These are phyloP conservation scores for Angophora floribunda DNA, from an alignment of 345 rosid genomes.

Conservation along the genomic window DNA sequence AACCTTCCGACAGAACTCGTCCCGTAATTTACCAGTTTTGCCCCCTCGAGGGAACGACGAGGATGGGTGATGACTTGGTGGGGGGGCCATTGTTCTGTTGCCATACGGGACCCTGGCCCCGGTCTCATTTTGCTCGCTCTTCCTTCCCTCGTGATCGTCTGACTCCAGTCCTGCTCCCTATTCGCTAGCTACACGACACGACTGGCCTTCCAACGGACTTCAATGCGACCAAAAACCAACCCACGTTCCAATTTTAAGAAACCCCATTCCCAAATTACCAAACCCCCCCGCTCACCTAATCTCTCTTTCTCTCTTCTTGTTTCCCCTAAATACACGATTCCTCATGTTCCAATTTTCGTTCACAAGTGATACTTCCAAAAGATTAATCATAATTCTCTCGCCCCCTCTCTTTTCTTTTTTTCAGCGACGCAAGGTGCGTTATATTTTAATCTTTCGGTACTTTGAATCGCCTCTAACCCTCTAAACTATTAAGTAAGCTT, in stretches of 20 bases:
- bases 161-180: neutral
- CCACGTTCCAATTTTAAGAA: neutral
- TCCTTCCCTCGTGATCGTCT: neutral
- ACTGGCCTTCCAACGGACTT: neutral
- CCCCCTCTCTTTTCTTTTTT: too few relatives aligned
- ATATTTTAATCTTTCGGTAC: neutral
- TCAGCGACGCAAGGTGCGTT: accelerated
- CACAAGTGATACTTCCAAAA: neutral
- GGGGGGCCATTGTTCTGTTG: neutral
- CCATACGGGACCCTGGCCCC: neutral
- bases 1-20: neutral
- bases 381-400: too few relatives aligned
- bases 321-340: neutral
- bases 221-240: neutral
- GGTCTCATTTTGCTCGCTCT: neutral
- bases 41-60: neutral
- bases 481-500: too few relatives aligned
- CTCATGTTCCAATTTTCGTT: neutral
- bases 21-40: neutral
- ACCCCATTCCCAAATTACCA: neutral
- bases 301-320: neutral
- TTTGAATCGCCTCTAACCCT: too few relatives aligned
- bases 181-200: neutral
- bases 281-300: neutral
- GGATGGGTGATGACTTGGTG: neutral